A percentile compares a stretch with the other conserved stretches of the same genome.
Conservation (phyloP, 2,329 filamentous ascomycete species). For the Aspergillus carbonarius region DNA sequence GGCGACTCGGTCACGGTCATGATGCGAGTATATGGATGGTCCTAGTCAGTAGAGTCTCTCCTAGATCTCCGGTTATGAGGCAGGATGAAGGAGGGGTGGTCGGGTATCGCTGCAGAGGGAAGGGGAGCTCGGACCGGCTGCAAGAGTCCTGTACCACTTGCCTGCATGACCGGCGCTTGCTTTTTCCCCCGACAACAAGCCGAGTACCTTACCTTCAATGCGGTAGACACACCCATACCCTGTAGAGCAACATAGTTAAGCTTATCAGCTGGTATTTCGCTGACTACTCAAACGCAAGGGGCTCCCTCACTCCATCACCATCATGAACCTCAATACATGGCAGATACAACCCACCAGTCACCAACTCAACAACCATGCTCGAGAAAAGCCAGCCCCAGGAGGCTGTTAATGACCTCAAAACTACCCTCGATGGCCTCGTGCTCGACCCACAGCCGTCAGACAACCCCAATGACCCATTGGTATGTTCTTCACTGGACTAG, state of each 20-base stretch:
- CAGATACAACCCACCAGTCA: neutral
- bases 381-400: neutral
- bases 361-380: neutral
- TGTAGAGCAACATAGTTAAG: neutral
- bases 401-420: neutral
- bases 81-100: neutral
- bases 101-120: neutral
- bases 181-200: neutral
- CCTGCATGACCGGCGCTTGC: neutral
- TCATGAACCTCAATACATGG: neutral
- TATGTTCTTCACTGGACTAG: neutral
- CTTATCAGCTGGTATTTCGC: no score
- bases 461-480: neutral
- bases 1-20: constrained; percentile 5
- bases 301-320: neutral
- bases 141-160: neutral
- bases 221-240: neutral
- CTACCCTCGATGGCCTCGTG: neutral
- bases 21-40: neutral
- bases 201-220: neutral
- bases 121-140: neutral
- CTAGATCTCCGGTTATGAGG: neutral
- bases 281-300: neutral
- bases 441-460: neutral
- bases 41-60: no score